Conservation (phyloP, 805 yeast species). For the Saccharomycopsis selenospora region DNA sequence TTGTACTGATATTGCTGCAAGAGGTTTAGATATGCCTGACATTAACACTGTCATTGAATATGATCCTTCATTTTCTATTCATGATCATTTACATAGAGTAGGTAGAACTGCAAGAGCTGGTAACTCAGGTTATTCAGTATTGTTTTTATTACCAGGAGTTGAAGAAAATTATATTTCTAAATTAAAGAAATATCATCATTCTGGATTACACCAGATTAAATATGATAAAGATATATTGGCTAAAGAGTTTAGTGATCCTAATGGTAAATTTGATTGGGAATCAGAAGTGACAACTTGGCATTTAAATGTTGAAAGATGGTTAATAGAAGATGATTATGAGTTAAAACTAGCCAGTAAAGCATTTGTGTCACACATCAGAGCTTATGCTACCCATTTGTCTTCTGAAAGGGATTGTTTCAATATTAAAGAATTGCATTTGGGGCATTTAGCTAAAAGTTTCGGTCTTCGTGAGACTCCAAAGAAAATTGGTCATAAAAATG, state of each 20-base stretch:
- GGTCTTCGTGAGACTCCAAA: conserved; percentile 94
- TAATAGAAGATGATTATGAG: conserved; percentile 56
- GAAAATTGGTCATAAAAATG: conserved; percentile 45
- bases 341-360: conserved; percentile 70
- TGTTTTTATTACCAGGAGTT: conserved; percentile 80
- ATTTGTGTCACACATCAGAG: conserved; percentile 83
- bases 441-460: conserved; percentile 92
- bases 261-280: conserved; percentile 58
- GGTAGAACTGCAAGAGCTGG: conserved; percentile 99
- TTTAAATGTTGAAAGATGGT: conserved; percentile 79
- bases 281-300: conserved; percentile 96
- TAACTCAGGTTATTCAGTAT: conserved; percentile 62
- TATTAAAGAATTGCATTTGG: conserved; percentile 77
- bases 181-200: conserved; percentile 47
- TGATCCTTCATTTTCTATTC: conserved; percentile 92
- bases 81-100: conserved; percentile 92
- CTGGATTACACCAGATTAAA: conserved; percentile 41
- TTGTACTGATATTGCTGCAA: conserved; percentile 96
- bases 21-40: conserved; percentile 89
- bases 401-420: conserved; percentile 75
- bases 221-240: conserved; percentile 40
- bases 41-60: conserved; percentile 83
- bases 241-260: conserved; percentile 29
- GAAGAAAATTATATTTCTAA: conserved; percentile 79
- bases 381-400: conserved; percentile 90